Evolutionary conservation across 139 green algal genomes (phyloP).

Genomic region (Chlorella ohadii): DNA sequence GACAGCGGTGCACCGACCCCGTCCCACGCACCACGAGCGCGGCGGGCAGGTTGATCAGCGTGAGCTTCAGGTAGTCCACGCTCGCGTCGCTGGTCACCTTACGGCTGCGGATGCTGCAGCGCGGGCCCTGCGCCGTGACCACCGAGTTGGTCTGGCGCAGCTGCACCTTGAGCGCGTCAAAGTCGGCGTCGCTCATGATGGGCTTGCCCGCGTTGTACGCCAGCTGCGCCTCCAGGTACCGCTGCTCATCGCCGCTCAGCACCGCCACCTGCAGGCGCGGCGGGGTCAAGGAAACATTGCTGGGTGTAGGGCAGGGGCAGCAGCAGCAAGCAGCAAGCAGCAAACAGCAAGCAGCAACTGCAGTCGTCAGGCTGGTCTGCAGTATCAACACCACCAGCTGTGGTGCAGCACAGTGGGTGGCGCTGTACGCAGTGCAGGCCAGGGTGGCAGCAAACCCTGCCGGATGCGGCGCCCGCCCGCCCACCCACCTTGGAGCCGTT

Average conservation of each 20-base stretch:
- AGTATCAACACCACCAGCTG: too few relatives aligned
- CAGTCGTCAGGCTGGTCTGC: too few relatives aligned
- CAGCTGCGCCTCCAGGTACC: constrained; percentile 86
- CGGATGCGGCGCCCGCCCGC: too few relatives aligned
- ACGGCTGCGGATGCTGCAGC: constrained; percentile 81
- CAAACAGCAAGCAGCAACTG: too few relatives aligned
- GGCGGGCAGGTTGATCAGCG: constrained; percentile 86
- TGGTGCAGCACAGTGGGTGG: too few relatives aligned
- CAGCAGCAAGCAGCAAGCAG: too few relatives aligned
- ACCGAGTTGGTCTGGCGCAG: background rate
- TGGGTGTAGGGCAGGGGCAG: too few relatives aligned
- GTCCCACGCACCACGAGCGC: constrained; percentile 46
- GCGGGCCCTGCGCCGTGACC: constrained; percentile 66
- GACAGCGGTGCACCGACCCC: too few relatives aligned
- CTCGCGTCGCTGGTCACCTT: constrained; percentile 79
- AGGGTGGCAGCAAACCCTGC: too few relatives aligned
- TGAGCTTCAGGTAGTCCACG: constrained; percentile 88
- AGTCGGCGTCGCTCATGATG: constrained; percentile 78
- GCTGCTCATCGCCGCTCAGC: constrained; percentile 75
- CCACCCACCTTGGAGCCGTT: constrained; percentile 72
- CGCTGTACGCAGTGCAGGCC: too few relatives aligned
- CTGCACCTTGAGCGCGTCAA: constrained; percentile 76
- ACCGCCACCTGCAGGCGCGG: constrained; percentile 45
- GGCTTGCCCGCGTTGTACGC: constrained; percentile 73
- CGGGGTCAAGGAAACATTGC: too few relatives aligned